Base-by-base conservation (phyloP, 495 filamentous ascomycete genomes). In the Jackrogersella minutella region DNA sequence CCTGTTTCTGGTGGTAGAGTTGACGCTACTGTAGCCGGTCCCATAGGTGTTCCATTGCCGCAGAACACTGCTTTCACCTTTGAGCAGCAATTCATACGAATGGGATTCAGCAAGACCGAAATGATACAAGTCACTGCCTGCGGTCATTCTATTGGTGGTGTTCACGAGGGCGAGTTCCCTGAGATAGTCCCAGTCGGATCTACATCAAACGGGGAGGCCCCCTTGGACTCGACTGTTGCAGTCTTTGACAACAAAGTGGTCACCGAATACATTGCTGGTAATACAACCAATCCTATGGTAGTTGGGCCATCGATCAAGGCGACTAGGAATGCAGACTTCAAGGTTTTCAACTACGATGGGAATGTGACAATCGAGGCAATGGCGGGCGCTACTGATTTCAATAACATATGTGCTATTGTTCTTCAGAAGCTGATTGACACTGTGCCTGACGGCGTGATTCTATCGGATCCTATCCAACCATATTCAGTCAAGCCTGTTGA, bases 61-160 rank as follows among this genome's bases (percentile, higher is more conserved):
- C 80, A 87, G 59, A 87, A 88, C 57, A 78, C 78, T 11, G 69
- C 80, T 5, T 70, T 70, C 19, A 81, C 78, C 2, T 88, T 87
- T 50, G 69, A 78, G 47, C 76, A 79, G 39, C 84, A 86, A 65
- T 88, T 88, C 64, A 36, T 72, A 19, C 80, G 85, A 54, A 85
- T 87, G 78, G 86, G 86, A 10, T 88, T 86, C 72, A 80, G 72
- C 44, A 66, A 51, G 7, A 74, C 78, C 1, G 83, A 88, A 62
- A 87, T 87, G 83, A 87, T 89, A 44, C 81, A 83, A 61, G 76
- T 86, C 47, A 82, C 81, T 9, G 87, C 86, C 14, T 89, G 87
- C 58, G 87, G 87, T 1, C 87, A 89, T 69, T 83, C 84, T 2
- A 74, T 89, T 30, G 87, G 87, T 19, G 84, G 85, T 16, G 86